phyloP scores from a whole-genome alignment of 768 basidiomycete genomes.

The Rhodotorula sphaerocarpa region DNA sequence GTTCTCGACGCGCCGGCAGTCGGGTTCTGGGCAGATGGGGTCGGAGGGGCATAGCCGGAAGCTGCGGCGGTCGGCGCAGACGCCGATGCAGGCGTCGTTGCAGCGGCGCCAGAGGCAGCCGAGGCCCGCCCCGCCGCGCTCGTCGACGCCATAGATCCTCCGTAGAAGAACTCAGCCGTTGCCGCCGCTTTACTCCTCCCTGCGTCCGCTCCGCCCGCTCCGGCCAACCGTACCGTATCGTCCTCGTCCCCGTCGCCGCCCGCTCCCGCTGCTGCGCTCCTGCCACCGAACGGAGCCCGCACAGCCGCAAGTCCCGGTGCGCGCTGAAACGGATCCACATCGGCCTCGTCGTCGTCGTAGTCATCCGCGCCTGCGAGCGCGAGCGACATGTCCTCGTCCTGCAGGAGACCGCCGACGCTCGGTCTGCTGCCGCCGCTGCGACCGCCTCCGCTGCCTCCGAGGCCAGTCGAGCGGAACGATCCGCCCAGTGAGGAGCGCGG shows the following conservation, averaged over 20 bases:
- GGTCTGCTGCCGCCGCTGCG: no score
- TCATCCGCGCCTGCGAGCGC: constrained; percentile 1
- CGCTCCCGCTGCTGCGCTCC: neutral
- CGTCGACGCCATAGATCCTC: constrained; percentile 1
- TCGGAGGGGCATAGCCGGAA: neutral
- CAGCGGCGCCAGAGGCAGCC: no score
- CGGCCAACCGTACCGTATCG: neutral
- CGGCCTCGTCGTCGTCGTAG: neutral
- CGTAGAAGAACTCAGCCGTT: neutral
- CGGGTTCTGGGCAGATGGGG: neutral
- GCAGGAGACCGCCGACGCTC: neutral
- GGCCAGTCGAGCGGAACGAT: no score
- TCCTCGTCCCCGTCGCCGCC: neutral
- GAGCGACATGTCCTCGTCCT: constrained; percentile 3
- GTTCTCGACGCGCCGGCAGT: neutral
- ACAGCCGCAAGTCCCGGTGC: no score
- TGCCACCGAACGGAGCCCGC: neutral
- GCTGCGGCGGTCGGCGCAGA: no score
- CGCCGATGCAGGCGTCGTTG: no score
- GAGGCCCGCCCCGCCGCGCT: no score
- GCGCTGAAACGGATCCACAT: no score
- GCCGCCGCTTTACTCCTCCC: neutral
- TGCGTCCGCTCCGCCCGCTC: neutral
- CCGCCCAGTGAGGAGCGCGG: no score
- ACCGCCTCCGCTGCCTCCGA: no score